Percentiles rank a stretch among this genome's conserved stretches.
Conservation (phyloP, 2,329 filamentous ascomycete genomes). For the Thielaviopsis musarum region DNA sequence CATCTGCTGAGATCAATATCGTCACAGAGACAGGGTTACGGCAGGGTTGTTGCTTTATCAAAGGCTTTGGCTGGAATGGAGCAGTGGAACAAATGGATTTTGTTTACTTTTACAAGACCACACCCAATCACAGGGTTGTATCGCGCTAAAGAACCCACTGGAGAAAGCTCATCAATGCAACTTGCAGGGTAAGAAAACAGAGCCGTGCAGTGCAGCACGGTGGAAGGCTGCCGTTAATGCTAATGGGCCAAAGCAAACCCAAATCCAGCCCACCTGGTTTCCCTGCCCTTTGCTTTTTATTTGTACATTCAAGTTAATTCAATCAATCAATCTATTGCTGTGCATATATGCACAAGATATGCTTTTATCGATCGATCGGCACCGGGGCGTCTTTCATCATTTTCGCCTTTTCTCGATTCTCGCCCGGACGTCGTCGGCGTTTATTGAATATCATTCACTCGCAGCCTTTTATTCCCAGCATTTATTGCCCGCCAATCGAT, state of each 20-base stretch:
- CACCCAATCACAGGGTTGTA: slow-evolving; percentile 4
- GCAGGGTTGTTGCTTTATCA: not conserved
- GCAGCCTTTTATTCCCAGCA: not conserved
- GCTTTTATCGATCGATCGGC: not conserved
- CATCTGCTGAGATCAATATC: not conserved
- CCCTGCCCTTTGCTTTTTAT: not conserved
- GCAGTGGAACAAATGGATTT: not conserved
- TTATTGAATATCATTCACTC: not conserved
- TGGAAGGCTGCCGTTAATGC: not conserved
- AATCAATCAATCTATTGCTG: not conserved
- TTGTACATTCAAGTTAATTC: not conserved
- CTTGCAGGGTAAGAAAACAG: not conserved
- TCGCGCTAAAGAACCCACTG: slow-evolving; percentile 6
- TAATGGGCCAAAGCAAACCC: not conserved
- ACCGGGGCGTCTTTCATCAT: not conserved
- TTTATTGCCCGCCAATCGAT: not conserved
- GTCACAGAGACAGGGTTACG: not conserved
- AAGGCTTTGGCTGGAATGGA: not conserved
- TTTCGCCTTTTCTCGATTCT: not conserved
- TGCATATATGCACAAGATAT: not conserved
- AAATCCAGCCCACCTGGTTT: not conserved
- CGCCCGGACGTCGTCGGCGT: not conserved
- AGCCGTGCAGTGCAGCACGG: not conserved
- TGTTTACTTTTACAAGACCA: slow-evolving; percentile 7
- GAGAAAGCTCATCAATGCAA: not conserved